Conservation (phyloP, 2,329 filamentous ascomycete genomes). For the Mycosphaerella sp. region DNA sequence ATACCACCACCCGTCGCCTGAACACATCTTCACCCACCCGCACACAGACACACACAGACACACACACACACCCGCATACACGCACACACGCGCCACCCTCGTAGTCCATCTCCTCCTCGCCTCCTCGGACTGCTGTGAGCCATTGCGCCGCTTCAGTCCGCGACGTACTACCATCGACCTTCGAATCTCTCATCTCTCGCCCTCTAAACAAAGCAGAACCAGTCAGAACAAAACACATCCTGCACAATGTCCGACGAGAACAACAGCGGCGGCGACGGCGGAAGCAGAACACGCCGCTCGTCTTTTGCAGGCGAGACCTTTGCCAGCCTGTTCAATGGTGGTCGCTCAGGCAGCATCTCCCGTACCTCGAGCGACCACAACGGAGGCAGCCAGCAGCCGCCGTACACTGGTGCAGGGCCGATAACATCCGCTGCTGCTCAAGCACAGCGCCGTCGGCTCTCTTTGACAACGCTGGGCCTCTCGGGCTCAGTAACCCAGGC, state of each 20-base stretch:
- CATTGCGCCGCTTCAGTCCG: conserved; percentile 12
- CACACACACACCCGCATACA: too few relatives aligned
- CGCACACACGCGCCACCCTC: too few relatives aligned
- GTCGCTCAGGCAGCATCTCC: conserved; percentile 24
- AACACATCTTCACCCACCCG: neutral
- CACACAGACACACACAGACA: too few relatives aligned
- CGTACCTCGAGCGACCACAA: conserved; percentile 32
- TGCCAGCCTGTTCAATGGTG: conserved; percentile 44
- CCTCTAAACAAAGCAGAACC: too few relatives aligned
- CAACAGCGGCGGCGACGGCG: neutral
- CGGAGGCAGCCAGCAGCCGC: conserved; percentile 23
- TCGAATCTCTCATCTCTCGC: too few relatives aligned
- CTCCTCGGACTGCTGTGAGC: conserved; percentile 11
- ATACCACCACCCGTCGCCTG: neutral
- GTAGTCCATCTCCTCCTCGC: too few relatives aligned
- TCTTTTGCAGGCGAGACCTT: conserved; percentile 46
- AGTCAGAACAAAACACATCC: neutral
- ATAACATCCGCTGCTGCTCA: conserved; percentile 46
- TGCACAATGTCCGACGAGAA: conserved; percentile 23
- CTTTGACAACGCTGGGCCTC: conserved; percentile 46
- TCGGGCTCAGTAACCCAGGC: conserved; percentile 40
- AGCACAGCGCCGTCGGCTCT: conserved; percentile 46
- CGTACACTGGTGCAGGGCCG: conserved; percentile 37
- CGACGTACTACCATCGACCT: neutral
- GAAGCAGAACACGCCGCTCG: conserved; percentile 35